Evolutionary conservation across 371 early-diverging fungal species (phyloP), one percentile per base, ranked within the genome.

Genomic region (Saksenaea oblongispora): DNA sequence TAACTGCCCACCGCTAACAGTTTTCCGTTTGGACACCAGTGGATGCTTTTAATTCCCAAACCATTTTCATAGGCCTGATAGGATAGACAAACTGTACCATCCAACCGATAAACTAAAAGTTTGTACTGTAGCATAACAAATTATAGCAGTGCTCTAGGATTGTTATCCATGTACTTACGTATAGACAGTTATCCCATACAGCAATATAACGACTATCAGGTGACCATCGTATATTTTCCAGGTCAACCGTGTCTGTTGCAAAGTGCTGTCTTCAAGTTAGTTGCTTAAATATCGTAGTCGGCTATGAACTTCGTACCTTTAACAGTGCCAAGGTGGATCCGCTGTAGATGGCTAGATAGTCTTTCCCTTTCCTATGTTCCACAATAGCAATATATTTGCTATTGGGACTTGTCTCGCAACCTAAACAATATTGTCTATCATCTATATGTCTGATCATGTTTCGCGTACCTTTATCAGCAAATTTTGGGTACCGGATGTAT

Each of bases 151-250:
- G 11, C 24, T 22, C 27, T 1, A 11, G 26, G 4, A 22, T 47
- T 4, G 39, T 14, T 39, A 11, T 5, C 11, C 39, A 14, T 34
- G 27, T 54, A 67, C 72, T 71, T 73, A 85, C 84, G 61, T 80
- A 72, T 35, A 83, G 47, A 27, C 74, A 74, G 39, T 72, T 74
- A 51, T 94, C 94, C 91, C 90, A 93, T 5, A 83, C 88, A 1
- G 82, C 90, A 35, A 95, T 74, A 57, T 73, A 91, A 56, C 82
- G 77, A 27, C 94, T 93, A 66, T 94, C 87, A 4, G 95, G 94
- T 5, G 95, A 94, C 95, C 95, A 94, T 44, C 74, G 70, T 5
- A 95, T 58, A 56, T 90, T 85, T 10, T 80, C 83, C 34, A 88
- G 53, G 69, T 95, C 94, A 1, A 69, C 65, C 0, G 91, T 92